These are phyloP conservation scores for Alternaria longipes DNA, from an alignment of 2,329 filamentous ascomycete species.

Conservation along the genomic window DNA sequence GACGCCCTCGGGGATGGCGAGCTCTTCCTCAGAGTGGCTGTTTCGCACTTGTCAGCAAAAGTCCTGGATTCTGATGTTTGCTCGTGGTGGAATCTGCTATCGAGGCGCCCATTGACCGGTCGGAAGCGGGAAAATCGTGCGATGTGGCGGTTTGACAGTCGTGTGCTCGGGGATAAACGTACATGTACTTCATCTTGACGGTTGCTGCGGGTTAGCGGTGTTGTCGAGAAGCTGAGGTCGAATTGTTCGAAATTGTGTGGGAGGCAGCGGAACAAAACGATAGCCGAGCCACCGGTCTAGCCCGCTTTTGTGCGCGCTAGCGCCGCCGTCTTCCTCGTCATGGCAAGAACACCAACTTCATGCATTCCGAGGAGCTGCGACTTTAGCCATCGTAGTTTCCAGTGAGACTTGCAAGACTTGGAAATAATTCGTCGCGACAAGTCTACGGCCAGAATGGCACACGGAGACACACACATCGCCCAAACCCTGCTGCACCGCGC, in stretches of 20 bases:
- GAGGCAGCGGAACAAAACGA: slow-evolving; percentile 23
- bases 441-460: slow-evolving; percentile 25
- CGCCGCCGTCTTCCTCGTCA: slow-evolving; percentile 13
- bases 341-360: neutral
- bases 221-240: slow-evolving; percentile 35
- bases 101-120: slow-evolving; percentile 22
- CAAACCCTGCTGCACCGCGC: slow-evolving; percentile 76
- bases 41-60: slow-evolving; percentile 44
- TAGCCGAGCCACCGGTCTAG: slow-evolving; percentile 26
- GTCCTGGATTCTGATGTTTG: slow-evolving; percentile 25
- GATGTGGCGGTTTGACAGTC: slow-evolving; percentile 23
- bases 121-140: slow-evolving; percentile 22
- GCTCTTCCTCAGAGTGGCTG: slow-evolving; percentile 88
- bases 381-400: neutral
- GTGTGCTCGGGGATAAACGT: slow-evolving; percentile 34
- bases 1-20: slow-evolving; percentile 96
- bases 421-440: neutral
- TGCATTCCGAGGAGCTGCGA: neutral
- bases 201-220: slow-evolving; percentile 49
- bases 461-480: slow-evolving; percentile 31
- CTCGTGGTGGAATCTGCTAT: slow-evolving; percentile 22
- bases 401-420: neutral
- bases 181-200: slow-evolving; percentile 97
- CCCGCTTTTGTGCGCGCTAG: slow-evolving; percentile 17
- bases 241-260: slow-evolving; percentile 22